Evolutionary conservation across 2,329 filamentous ascomycete genomes (phyloP).

Genomic region (Ophidiomyces ophidiicola): DNA sequence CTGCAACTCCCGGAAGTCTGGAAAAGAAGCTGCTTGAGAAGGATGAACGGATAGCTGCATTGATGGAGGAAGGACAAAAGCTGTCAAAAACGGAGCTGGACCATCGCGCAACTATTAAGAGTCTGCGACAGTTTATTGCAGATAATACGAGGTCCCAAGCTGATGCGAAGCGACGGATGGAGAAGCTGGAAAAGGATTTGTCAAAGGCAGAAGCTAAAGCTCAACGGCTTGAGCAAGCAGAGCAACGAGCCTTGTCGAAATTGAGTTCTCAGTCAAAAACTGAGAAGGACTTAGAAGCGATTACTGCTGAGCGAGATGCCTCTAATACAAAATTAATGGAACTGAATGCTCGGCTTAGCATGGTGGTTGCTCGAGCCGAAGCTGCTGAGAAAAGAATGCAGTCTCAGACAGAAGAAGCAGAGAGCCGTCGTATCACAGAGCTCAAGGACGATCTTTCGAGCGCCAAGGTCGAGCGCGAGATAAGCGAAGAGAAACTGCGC

Average conservation of each 20-base stretch:
- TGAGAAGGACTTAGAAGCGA: conserved; percentile 46
- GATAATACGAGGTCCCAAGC: conserved; percentile 42
- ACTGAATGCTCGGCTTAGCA: conserved; percentile 56
- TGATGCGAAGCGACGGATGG: conserved; percentile 43
- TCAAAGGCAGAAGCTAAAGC: conserved; percentile 42
- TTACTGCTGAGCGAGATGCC: conserved; percentile 51
- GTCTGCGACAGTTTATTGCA: conserved; percentile 46
- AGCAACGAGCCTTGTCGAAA: conserved; percentile 45
- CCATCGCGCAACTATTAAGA: conserved; percentile 70
- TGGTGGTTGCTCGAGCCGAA: conserved; percentile 55
- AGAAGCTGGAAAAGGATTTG: conserved; percentile 47
- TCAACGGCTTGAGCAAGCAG: conserved; percentile 47
- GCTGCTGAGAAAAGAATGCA: conserved; percentile 54
- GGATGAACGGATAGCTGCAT: conserved; percentile 74
- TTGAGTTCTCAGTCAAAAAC: conserved; percentile 40
- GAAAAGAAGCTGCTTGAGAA: conserved; percentile 79
- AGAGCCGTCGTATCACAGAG: conserved; percentile 44
- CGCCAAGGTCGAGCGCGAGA: conserved; percentile 61
- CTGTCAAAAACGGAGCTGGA: conserved; percentile 78
- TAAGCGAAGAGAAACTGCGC: conserved; percentile 53
- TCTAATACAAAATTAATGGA: conserved; percentile 55
- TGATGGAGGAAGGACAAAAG: conserved; percentile 87
- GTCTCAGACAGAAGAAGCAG: conserved; percentile 54
- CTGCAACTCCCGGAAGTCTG: conserved; percentile 49
- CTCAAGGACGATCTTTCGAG: conserved; percentile 54